Base-by-base conservation (phyloP, 306 rosid genomes). In the Gynostemma pentaphyllum region DNA sequence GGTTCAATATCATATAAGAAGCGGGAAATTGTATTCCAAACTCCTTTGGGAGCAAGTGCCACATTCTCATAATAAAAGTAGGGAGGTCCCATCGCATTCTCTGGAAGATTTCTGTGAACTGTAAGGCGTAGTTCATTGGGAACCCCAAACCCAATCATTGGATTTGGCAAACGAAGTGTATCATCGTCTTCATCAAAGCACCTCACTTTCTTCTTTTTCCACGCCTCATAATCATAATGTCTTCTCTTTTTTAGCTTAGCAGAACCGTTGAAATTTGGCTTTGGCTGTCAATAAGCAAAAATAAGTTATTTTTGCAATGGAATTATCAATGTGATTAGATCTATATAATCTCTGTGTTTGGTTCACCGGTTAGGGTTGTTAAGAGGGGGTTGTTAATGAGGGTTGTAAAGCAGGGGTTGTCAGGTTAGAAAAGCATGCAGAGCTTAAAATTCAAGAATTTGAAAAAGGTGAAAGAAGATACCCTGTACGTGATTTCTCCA, bases 61-160 rank as follows among this genome's bases (percentile, higher is more conserved):
- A 94, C 99, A 6, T 94, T 94, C 78, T 94, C 99, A n/a, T 86
- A 94, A 36, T 94, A 94, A 62, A 94, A 94, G 68, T 80, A 94
- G 1, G 99, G 99, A 9, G 99, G 94, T 7, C 99, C 96, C 18
- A 36, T 51, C n/a, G 89, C 95, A 44, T 75, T 82, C 21, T 79
- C 85, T 7, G 99, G 94, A 42, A 94, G 70, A n/a, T 12, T 75
- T 70, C 99, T 76, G 6, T 16, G 54, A 11, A 75, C 66, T 12
- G 45, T 45, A 21, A 37, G 60, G 41, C 9, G 36, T 12, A 83
- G 36, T 4, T 94, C 97, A 3, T 71, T 70, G 37, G 99, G 99
- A 55, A 82, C 82, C 44, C 99, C 99, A 62, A 82, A 94, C 29
- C 99, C 99, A 55, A 75, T 41, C 99, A 94, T 94, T 29, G 95